A percentile compares a stretch with the other conserved stretches of the same genome.
phyloP scores from a whole-genome alignment of 495 filamentous ascomycete species.

The Hypoxylon fragiforme region DNA sequence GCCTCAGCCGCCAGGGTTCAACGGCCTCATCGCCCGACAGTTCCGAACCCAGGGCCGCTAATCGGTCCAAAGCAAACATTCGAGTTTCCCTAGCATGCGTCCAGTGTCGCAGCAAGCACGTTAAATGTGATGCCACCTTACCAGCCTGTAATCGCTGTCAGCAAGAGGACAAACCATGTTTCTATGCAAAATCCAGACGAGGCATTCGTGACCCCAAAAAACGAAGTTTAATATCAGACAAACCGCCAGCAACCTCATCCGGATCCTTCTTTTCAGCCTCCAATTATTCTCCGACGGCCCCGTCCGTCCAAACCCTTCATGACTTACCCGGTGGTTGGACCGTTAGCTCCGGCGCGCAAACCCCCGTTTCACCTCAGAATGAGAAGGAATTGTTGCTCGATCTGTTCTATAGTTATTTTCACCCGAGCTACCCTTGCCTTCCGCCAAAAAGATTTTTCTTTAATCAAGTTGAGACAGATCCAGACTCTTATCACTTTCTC shows the following conservation, averaged over 20 bases:
- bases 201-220: constrained; percentile 52
- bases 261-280: constrained; percentile 18
- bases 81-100: constrained; percentile 57
- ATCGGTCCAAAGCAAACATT: constrained; percentile 38
- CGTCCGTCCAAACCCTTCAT: constrained; percentile 21
- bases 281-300: constrained; percentile 13
- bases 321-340: constrained; percentile 32
- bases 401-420: constrained; percentile 62
- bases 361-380: constrained; percentile 18
- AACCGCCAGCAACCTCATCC: constrained; percentile 25
- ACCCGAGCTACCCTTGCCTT: constrained; percentile 61
- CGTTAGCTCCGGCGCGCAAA: constrained; percentile 13
- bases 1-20: constrained; percentile 26
- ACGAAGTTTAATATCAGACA: constrained; percentile 40
- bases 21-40: constrained; percentile 30
- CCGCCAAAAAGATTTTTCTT: constrained; percentile 51
- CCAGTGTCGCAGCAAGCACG: constrained; percentile 60
- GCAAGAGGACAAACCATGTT: constrained; percentile 49
- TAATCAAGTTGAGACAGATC: constrained; percentile 32
- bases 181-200: constrained; percentile 57
- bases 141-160: constrained; percentile 53
- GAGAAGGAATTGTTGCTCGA: constrained; percentile 35
- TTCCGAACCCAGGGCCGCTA: constrained; percentile 27
- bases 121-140: constrained; percentile 61
- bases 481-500: constrained; percentile 42